A percentile compares a stretch with the other conserved stretches of the same genome.
Conservation (phyloP, 169 alveolate species). For the Amoebophrya sp. region DNA sequence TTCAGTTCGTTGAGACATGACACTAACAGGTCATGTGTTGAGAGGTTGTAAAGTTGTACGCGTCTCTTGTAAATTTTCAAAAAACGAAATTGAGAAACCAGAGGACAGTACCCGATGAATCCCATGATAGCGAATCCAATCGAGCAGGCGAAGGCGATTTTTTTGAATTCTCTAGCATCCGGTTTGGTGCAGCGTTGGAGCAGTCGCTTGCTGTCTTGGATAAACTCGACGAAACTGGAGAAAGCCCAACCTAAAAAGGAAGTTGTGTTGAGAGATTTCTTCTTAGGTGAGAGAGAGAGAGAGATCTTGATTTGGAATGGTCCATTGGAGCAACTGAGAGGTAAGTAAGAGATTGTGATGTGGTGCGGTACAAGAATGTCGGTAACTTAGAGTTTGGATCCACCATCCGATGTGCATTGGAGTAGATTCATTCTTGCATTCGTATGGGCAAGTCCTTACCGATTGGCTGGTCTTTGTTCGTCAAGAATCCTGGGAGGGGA, state of each 20-base stretch:
- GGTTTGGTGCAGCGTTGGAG: slow-evolving; percentile 49
- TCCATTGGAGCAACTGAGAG: no score
- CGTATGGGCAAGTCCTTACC: not conserved
- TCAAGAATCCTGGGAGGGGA: not conserved
- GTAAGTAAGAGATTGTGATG: no score
- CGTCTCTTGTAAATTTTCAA: not conserved
- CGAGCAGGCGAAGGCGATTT: slow-evolving; percentile 82
- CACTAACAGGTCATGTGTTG: not conserved
- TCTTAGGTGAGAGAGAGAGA: no score
- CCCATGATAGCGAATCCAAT: slow-evolving; percentile 85
- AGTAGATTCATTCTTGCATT: not conserved
- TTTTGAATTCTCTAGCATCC: slow-evolving; percentile 63
- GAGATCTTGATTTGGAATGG: no score
- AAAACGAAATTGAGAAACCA: not conserved
- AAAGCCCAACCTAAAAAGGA: not conserved
- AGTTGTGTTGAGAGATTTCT: not conserved
- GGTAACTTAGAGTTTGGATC: no score
- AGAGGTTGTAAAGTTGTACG: not conserved
- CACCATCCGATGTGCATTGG: no score
- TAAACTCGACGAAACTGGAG: not conserved
- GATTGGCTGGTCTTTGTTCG: not conserved
- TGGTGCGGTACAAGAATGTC: no score
- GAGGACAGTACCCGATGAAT: slow-evolving; percentile 67
- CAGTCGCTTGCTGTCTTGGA: not conserved
- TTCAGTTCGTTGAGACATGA: not conserved